Evolutionary conservation across 345 rosid species (phyloP).

Genomic region (Melaleuca quinquenervia): DNA sequence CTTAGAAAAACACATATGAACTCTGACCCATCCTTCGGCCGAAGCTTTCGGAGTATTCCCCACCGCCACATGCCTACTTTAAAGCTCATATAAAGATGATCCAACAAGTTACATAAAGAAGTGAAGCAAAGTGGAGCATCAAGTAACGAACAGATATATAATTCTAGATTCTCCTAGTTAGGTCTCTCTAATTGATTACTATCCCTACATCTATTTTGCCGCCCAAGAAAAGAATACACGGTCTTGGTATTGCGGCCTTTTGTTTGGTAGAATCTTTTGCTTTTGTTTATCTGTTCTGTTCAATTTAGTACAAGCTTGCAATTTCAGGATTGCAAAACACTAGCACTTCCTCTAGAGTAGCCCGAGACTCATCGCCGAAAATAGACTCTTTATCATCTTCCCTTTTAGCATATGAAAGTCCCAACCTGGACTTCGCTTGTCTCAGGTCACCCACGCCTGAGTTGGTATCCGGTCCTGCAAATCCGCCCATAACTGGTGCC

Average conservation of each 20-base stretch:
- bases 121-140: neutral
- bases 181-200: neutral
- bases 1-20: neutral
- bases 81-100: neutral
- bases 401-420: conserved; percentile 75
- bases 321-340: conserved; percentile 71
- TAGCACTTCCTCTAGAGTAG: conserved; percentile 45
- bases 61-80: neutral
- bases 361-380: conserved; percentile 51
- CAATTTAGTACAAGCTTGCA: conserved; percentile 51
- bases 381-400: conserved; percentile 64
- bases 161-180: neutral
- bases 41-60: neutral
- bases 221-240: neutral
- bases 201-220: neutral
- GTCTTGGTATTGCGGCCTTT: neutral
- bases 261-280: neutral
- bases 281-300: neutral
- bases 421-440: conserved; percentile 75
- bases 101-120: neutral
- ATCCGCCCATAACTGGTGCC: conserved; percentile 76
- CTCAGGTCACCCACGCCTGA: conserved; percentile 73
- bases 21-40: neutral
- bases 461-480: conserved; percentile 71
- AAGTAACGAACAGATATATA: neutral